A percentile compares a stretch with the other conserved stretches of the same genome.
phyloP scores from a whole-genome alignment of 2,329 filamentous ascomycete genomes.

The Arthrocladium fulminans region DNA sequence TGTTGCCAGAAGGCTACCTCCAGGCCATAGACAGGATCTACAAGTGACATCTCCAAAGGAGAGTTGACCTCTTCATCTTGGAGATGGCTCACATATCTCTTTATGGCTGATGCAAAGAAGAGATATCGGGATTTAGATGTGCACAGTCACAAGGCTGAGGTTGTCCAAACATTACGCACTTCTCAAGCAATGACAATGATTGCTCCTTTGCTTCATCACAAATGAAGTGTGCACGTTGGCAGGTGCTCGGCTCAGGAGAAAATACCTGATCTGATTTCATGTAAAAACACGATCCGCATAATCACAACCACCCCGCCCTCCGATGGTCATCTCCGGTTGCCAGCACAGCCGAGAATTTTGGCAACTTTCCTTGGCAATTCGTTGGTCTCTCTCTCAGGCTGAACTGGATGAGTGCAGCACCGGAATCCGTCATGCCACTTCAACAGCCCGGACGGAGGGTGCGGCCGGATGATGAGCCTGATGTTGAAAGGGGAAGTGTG shows the following conservation, averaged over 20 bases:
- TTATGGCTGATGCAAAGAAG: conserved; percentile 95
- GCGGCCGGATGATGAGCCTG: conserved; percentile 10
- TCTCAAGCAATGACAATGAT: conserved; percentile 86
- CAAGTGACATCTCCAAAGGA: conserved; percentile 70
- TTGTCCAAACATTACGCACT: conserved; percentile 79
- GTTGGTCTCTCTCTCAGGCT: conserved; percentile 85
- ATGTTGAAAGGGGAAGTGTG: conserved; percentile 8
- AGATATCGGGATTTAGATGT: conserved; percentile 96
- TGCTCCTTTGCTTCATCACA: conserved; percentile 95
- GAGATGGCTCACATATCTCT: conserved; percentile 91
- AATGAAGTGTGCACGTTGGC: conserved; percentile 99
- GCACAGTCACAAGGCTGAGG: conserved; percentile 94
- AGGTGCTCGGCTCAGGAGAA: conserved; percentile 80
- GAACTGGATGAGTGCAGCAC: conserved; percentile 61
- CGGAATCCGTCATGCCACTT: conserved; percentile 59
- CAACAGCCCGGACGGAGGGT: not conserved
- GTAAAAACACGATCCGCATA: conserved; percentile 91
- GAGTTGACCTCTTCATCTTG: conserved; percentile 88
- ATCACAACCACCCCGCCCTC: conserved; percentile 89
- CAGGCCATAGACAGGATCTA: conserved; percentile 86
- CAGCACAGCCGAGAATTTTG: conserved; percentile 69
- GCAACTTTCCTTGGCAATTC: conserved; percentile 80
- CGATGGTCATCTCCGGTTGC: conserved; percentile 80
- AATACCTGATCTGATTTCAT: conserved; percentile 85
- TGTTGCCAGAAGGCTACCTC: conserved; percentile 91